phyloP scores from a whole-genome alignment of 202 grass and related monocot species.

The Eragrostis tef region DNA sequence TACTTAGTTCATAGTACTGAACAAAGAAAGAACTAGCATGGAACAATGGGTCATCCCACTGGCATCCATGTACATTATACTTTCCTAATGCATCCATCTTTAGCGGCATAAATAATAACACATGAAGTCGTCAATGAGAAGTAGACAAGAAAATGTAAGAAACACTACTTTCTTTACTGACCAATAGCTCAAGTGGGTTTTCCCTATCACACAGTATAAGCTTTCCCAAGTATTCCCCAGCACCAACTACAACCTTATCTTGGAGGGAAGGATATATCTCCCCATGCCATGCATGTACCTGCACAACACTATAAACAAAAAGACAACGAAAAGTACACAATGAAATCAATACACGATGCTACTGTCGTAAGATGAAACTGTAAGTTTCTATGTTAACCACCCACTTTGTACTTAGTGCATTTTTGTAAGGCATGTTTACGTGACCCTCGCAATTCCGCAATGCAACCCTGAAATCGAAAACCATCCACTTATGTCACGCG shows the following conservation, averaged over 20 bases:
- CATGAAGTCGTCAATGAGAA: not conserved
- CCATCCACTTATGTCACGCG: no score
- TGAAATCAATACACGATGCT: not conserved
- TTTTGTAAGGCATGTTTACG: no score
- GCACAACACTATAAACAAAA: not conserved
- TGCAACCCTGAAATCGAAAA: no score
- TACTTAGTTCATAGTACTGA: no score
- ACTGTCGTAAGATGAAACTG: no score
- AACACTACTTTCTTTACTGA: not conserved
- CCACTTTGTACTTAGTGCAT: no score
- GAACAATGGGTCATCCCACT: not conserved
- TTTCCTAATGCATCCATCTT: no score
- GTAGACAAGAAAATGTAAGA: not conserved
- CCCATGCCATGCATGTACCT: not conserved
- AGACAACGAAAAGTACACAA: not conserved
- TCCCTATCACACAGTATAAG: not conserved
- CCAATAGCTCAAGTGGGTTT: not conserved
- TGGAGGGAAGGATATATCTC: not conserved
- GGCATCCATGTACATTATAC: no score
- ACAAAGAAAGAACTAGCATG: not conserved
- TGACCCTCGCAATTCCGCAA: no score
- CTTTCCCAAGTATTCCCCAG: not conserved
- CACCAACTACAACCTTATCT: not conserved
- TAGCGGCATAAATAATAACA: not conserved
- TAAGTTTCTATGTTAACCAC: no score